Evolutionary conservation across 2,329 filamentous ascomycete genomes (phyloP).

Genomic region (Microascus cirrosus): DNA sequence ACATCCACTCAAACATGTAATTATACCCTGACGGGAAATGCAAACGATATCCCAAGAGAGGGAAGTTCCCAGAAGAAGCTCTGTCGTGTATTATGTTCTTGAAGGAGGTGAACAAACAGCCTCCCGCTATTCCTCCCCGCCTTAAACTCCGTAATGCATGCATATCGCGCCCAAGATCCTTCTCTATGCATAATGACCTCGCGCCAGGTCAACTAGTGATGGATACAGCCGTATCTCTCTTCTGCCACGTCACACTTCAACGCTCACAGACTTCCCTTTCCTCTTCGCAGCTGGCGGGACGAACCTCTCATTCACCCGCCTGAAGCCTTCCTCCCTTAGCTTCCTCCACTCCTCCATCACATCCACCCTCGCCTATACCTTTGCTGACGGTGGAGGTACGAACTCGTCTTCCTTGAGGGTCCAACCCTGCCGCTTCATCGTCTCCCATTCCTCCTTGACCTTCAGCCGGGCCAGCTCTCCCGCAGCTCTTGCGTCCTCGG

Average conservation of each 20-base stretch:
- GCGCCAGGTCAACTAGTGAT: neutral
- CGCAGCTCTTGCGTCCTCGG: slow-evolving; percentile 81
- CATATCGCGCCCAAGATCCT: neutral
- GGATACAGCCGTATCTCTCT: neutral
- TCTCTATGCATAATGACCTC: neutral
- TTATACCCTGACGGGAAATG: slow-evolving; percentile 4
- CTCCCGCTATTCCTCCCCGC: neutral
- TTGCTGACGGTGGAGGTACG: slow-evolving; percentile 19
- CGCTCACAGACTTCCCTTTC: neutral
- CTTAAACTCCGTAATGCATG: neutral
- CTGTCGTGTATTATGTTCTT: neutral
- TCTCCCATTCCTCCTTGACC: slow-evolving; percentile 59
- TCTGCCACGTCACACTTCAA: neutral
- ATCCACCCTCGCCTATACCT: slow-evolving; percentile 5
- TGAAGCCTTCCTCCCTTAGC: neutral
- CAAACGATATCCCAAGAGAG: neutral
- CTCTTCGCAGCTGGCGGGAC: neutral
- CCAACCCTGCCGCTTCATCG: slow-evolving; percentile 59
- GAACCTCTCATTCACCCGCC: slow-evolving; percentile 2
- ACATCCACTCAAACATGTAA: slow-evolving; percentile 5
- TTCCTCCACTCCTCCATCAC: slow-evolving; percentile 2
- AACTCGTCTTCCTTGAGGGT: slow-evolving; percentile 37
- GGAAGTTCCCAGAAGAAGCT: neutral
- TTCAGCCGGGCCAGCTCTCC: slow-evolving; percentile 73
- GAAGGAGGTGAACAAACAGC: neutral